A percentile compares a stretch with the other conserved stretches of the same genome.
These are phyloP conservation scores for Amphicarpaea edgeworthii DNA, from an alignment of 306 rosid species.

Conservation along the genomic window DNA sequence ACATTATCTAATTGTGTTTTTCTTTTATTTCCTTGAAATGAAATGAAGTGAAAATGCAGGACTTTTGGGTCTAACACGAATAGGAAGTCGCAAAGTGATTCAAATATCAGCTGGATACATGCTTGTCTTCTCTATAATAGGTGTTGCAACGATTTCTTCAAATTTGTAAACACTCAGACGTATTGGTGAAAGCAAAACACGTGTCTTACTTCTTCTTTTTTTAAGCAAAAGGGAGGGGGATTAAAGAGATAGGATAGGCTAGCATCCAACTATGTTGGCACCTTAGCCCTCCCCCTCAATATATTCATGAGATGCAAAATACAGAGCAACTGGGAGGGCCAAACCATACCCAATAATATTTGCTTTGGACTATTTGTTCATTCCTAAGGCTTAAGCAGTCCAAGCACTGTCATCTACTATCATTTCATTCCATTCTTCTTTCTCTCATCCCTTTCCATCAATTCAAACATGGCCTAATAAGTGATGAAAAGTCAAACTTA, in stretches of 20 bases:
- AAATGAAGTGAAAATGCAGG: slow-evolving; percentile 83
- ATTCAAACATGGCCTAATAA: neutral
- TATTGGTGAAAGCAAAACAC: neutral
- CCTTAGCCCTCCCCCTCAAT: no score
- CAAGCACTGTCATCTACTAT: neutral
- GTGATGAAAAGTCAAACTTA: slow-evolving; percentile 4
- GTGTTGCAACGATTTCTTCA: slow-evolving; percentile 41
- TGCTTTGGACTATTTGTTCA: slow-evolving; percentile 4
- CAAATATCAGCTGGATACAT: slow-evolving; percentile 81
- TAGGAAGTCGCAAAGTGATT: slow-evolving; percentile 80
- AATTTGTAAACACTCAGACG: neutral
- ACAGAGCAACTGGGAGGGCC: no score
- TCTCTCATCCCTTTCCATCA: neutral
- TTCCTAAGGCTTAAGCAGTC: neutral
- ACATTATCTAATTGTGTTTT: slow-evolving; percentile 29
- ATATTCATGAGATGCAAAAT: no score
- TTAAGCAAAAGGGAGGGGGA: no score
- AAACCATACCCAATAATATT: no score
- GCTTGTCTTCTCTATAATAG: slow-evolving; percentile 85
- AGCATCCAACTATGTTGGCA: no score
- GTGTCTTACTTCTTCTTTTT: neutral
- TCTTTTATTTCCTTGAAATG: slow-evolving; percentile 39
- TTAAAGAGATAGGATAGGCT: no score
- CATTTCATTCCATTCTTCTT: neutral
- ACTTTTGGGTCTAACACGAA: slow-evolving; percentile 76